Conservation (phyloP, 805 yeast species). For the Yamadazyma olivae region DNA sequence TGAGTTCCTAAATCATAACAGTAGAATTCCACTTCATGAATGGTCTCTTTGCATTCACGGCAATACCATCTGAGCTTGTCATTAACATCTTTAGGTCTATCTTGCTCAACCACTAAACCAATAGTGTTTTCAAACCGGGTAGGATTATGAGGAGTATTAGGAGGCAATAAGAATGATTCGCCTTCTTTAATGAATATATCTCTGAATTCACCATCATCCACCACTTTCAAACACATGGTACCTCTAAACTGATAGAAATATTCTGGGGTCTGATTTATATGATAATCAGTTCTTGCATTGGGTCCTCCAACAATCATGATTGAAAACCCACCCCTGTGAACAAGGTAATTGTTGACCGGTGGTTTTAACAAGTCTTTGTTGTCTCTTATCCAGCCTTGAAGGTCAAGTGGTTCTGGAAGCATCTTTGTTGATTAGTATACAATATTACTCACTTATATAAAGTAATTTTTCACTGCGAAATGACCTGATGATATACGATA, state of each 20-base stretch:
- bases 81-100: slow-evolving; percentile 66
- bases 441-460: no score
- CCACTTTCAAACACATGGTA: slow-evolving; percentile 77
- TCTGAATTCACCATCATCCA: slow-evolving; percentile 63
- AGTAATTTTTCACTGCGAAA: no score
- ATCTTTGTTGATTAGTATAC: no score
- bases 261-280: slow-evolving; percentile 91
- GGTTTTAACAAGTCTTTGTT: slow-evolving; percentile 77
- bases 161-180: slow-evolving; percentile 83
- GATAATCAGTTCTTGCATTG: slow-evolving; percentile 89
- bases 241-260: slow-evolving; percentile 90
- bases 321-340: slow-evolving; percentile 89
- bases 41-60: slow-evolving; percentile 57
- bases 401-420: slow-evolving; percentile 70
- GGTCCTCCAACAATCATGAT: slow-evolving; percentile 98
- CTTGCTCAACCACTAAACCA: slow-evolving; percentile 91
- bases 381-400: slow-evolving; percentile 77
- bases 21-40: slow-evolving; percentile 68
- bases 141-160: slow-evolving; percentile 85
- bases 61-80: slow-evolving; percentile 92
- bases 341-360: slow-evolving; percentile 88
- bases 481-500: no score
- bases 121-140: slow-evolving; percentile 82
- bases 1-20: slow-evolving; percentile 86
- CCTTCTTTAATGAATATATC: slow-evolving; percentile 80